phyloP scores from a whole-genome alignment of 495 filamentous ascomycete species.

The Penicillium ochrochloron region DNA sequence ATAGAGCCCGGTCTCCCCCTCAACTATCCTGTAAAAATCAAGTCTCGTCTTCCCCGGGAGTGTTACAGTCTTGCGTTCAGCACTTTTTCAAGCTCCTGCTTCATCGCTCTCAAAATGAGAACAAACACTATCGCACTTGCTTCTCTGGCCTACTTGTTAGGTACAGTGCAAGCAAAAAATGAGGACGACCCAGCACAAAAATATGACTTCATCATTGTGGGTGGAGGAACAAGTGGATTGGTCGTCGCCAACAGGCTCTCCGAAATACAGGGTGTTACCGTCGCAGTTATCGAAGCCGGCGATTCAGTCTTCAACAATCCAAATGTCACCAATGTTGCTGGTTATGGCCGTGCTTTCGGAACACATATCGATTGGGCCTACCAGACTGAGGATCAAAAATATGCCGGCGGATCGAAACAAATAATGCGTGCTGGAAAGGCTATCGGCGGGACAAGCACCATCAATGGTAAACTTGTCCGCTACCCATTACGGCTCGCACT shows the following conservation, averaged over 20 bases:
- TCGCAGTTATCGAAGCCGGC: slow-evolving; percentile 60
- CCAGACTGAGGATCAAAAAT: slow-evolving; percentile 46
- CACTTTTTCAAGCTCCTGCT: too few relatives aligned
- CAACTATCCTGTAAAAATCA: background rate
- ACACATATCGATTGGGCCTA: slow-evolving; percentile 59
- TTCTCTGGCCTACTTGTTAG: slow-evolving; percentile 12
- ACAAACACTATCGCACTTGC: slow-evolving; percentile 15
- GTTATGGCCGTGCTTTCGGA: slow-evolving; percentile 43
- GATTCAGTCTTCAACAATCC: slow-evolving; percentile 49
- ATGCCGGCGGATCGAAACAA: slow-evolving; percentile 40
- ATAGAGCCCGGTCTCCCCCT: background rate
- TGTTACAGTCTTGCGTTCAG: background rate
- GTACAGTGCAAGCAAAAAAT: slow-evolving; percentile 17
- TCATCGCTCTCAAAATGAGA: slow-evolving; percentile 7
- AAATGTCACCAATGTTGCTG: slow-evolving; percentile 51
- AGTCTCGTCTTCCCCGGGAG: background rate
- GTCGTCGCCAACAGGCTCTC: slow-evolving; percentile 56
- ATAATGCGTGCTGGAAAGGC: slow-evolving; percentile 52
- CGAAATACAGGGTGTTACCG: slow-evolving; percentile 46
- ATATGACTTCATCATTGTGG: slow-evolving; percentile 53
- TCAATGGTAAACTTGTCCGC: slow-evolving; percentile 46
- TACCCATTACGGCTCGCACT: background rate
- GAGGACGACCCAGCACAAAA: slow-evolving; percentile 10
- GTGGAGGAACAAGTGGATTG: slow-evolving; percentile 57
- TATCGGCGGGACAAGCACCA: slow-evolving; percentile 56